Percentiles rank a stretch among this genome's conserved stretches.
Conservation (phyloP, 208 protist genomes). For the Porcisia deanei region DNA sequence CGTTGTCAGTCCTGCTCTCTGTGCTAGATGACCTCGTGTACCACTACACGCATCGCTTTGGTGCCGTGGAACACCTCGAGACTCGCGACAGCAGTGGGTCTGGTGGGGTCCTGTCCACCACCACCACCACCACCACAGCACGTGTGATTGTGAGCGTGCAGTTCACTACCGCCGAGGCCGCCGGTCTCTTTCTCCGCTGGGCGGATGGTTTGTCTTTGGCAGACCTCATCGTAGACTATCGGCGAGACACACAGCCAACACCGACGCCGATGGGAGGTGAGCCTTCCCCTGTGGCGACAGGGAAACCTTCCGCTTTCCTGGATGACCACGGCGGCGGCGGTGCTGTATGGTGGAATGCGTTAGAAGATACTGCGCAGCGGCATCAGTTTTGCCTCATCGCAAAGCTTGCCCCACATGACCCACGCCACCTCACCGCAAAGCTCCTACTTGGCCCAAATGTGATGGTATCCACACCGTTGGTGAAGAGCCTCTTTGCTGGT, state of each 20-base stretch:
- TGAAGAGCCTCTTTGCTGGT: constrained; percentile 57
- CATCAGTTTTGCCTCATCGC: constrained; percentile 12
- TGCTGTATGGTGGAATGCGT: constrained; percentile 15
- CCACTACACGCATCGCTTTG: constrained; percentile 42
- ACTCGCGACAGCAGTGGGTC: constrained; percentile 5
- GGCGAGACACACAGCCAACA: background rate
- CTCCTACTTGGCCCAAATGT: constrained; percentile 61
- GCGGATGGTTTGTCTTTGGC: constrained; percentile 13
- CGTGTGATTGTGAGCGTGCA: constrained; percentile 54
- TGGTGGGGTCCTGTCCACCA: background rate
- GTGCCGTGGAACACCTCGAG: constrained; percentile 54
- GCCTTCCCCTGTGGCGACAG: background rate
- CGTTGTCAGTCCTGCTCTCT: constrained; percentile 1
- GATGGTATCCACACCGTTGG: constrained; percentile 62
- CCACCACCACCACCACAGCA: background rate
- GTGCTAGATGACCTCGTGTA: constrained; percentile 30
- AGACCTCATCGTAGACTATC: constrained; percentile 11
- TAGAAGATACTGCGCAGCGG: background rate
- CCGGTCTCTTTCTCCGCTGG: constrained; percentile 47
- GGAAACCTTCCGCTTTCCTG: background rate
- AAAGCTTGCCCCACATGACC: constrained; percentile 44
- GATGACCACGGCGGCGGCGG: background rate
- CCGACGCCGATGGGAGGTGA: background rate
- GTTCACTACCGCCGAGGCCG: constrained; percentile 55
- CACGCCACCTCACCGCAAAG: constrained; percentile 14